Conservation (phyloP, 345 rosid genomes). For the Excoecaria agallocha region DNA sequence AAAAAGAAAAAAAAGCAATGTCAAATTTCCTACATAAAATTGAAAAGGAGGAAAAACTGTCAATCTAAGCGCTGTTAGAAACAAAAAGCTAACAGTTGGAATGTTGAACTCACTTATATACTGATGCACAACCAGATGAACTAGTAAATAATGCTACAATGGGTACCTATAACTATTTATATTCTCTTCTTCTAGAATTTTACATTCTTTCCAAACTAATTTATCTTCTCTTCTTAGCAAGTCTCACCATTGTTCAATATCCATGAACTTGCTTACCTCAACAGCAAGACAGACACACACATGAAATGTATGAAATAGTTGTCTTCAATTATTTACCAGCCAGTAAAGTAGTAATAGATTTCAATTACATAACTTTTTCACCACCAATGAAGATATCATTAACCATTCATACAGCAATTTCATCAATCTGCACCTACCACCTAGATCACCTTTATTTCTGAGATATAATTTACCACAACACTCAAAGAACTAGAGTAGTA, state of each 20-base stretch:
- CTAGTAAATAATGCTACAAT: not conserved
- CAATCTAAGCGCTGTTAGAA: not conserved
- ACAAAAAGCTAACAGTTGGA: not conserved
- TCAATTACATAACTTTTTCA: not conserved
- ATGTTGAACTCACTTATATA: not conserved
- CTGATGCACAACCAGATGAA: not conserved
- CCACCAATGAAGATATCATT: too few species aligned
- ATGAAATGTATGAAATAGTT: not conserved
- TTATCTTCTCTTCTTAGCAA: not conserved
- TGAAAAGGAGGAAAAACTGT: not conserved
- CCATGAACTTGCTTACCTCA: too few species aligned
- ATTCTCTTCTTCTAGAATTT: not conserved
- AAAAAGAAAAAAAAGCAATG: not conserved
- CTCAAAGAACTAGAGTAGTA: not conserved
- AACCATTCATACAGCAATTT: not conserved
- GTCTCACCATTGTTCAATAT: not conserved
- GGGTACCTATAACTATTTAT: not conserved
- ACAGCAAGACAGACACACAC: too few species aligned
- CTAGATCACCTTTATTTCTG: not conserved
- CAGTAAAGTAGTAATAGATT: not conserved
- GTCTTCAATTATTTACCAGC: not conserved
- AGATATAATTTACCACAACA: not conserved
- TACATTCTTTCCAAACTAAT: too few species aligned
- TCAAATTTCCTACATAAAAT: not conserved
- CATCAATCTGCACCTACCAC: not conserved